A percentile compares a stretch with the other conserved stretches of the same genome.
phyloP scores from a whole-genome alignment of 768 basidiomycete species.

The Rhizopogon sp. region DNA sequence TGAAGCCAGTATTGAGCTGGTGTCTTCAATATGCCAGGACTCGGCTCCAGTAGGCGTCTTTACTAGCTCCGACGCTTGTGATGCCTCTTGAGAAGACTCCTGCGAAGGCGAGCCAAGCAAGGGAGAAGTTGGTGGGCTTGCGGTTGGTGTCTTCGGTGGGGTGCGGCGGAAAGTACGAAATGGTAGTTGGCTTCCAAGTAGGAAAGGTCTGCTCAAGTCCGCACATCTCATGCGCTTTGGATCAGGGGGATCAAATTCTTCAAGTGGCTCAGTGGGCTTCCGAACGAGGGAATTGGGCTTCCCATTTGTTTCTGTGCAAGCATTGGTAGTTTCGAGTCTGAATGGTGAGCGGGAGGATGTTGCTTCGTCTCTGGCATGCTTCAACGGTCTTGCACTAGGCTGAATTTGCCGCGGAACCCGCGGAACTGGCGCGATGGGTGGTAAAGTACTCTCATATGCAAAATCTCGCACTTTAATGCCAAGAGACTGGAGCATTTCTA shows the following conservation, averaged over 20 bases:
- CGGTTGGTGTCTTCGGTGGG: constrained; percentile 5
- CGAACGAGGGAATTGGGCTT: constrained; percentile 25
- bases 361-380: constrained; percentile 29
- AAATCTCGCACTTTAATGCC: constrained; percentile 53
- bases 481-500: constrained; percentile 21
- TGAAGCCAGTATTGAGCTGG: constrained; percentile 29
- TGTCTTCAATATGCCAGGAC: constrained; percentile 27
- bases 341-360: constrained; percentile 16
- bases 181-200: background rate
- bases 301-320: constrained; percentile 7
- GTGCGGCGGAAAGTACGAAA: constrained; percentile 6
- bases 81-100: constrained; percentile 20
- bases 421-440: constrained; percentile 51
- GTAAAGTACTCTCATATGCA: constrained; percentile 63
- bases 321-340: background rate
- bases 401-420: constrained; percentile 45
- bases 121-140: constrained; percentile 23
- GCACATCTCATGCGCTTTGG: constrained; percentile 1
- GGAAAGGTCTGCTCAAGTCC: constrained; percentile 3
- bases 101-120: constrained; percentile 17
- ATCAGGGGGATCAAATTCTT: constrained; percentile 8
- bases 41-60: constrained; percentile 40
- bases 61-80: constrained; percentile 43
- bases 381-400: constrained; percentile 32
- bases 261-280: constrained; percentile 30